A percentile compares a stretch with the other conserved stretches of the same genome.
These are phyloP conservation scores for Corymbia calophylla DNA, from an alignment of 441 rosid genomes.

Conservation along the genomic window DNA sequence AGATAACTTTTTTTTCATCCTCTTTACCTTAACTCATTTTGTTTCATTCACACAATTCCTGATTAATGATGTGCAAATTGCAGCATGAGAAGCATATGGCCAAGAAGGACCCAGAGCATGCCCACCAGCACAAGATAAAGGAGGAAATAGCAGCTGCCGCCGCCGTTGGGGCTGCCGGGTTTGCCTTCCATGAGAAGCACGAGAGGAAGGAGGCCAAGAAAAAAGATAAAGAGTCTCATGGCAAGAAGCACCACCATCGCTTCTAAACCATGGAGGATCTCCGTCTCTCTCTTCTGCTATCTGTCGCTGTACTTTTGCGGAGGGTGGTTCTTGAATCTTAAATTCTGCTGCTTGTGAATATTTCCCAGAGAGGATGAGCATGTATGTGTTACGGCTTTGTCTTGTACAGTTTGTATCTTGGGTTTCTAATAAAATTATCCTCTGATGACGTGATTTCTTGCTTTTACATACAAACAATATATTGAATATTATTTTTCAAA, in stretches of 20 bases:
- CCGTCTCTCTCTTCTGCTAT: no score
- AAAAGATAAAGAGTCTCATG: no score
- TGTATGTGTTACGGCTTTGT: not conserved
- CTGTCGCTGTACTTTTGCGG: not conserved
- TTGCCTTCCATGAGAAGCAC: slow-evolving; percentile 26
- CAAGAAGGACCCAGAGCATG: slow-evolving; percentile 50
- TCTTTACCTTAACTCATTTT: no score
- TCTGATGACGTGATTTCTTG: not conserved
- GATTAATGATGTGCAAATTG: not conserved
- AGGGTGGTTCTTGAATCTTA: not conserved
- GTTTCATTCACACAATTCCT: no score
- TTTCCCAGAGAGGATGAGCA: not conserved
- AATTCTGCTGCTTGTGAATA: not conserved
- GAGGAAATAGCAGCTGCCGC: slow-evolving; percentile 41
- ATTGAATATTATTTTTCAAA: not conserved
- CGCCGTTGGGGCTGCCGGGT: slow-evolving; percentile 38
- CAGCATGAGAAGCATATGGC: slow-evolving; percentile 48
- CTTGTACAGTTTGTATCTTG: not conserved
- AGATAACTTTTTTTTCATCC: no score
- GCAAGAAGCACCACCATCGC: no score
- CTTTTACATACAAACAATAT: not conserved
- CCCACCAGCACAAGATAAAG: slow-evolving; percentile 40
- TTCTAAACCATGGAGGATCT: no score
- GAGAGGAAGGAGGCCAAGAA: no score
- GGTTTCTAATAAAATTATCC: not conserved